Evolutionary conservation across 352 stramenopile species (phyloP), one percentile per base, ranked within the genome.

Genomic region (Globisporangium apiculatum): DNA sequence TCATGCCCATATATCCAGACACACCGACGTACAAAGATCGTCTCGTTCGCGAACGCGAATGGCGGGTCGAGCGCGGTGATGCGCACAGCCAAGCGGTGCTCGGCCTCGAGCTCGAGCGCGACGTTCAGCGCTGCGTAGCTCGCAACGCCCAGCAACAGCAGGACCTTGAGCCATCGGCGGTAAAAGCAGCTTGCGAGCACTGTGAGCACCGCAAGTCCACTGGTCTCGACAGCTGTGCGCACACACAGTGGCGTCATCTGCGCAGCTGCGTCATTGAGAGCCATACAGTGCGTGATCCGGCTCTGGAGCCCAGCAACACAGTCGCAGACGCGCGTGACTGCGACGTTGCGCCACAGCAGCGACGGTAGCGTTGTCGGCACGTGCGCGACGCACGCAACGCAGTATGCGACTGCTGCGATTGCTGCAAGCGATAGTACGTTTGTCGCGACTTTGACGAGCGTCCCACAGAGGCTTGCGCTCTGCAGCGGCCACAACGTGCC

Each of bases 31-130:
- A 94, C 83, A 51, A 91, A 89, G 51, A 91, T 91, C 51, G 61
- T 80, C 57, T 94, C 83, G 66, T 94, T 94, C 17, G 72, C 80
- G 36, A 90, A 91, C 42, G 83, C 83, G 54, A 91, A 89, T 5
- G 60, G 71, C 48, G 83, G 83, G 59, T 94, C 83, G 14, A 94
- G 66, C 8, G 83, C 75, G 37, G 71, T 67, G 43, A 94, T 87
- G 62, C 83, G 65, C 45, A 92, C 71, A 37, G 78, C 68, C 14
- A 68, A 66, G 63, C 65, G 78, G 42, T 83, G 69, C 41, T 84
- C 69, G n/a, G 71, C 62, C 41, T 79, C 69, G 38, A 82, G 24
- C 57, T 89, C 66, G 10, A 68, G 71, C 18, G 62, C 52, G 5
- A 64, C 53, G 36, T 79, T 81, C 36, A 76, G 57, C 24, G 58